phyloP scores from a whole-genome alignment of 176 grass and related monocot species.

The Oryza longistaminata region DNA sequence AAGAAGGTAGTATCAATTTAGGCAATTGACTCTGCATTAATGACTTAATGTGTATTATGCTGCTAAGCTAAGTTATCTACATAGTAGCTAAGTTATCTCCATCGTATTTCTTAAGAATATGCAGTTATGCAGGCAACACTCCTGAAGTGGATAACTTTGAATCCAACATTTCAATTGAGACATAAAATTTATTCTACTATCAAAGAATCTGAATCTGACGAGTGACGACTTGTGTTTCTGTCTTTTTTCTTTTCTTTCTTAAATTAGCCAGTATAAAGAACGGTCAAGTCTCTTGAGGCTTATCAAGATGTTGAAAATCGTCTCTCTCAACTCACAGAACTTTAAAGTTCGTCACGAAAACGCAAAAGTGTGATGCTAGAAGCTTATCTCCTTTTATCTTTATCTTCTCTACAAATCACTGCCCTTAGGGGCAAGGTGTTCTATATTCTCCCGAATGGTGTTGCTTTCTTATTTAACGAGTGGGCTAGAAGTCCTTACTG shows the following conservation, averaged over 20 bases:
- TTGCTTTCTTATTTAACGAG: neutral
- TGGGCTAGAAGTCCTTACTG: neutral
- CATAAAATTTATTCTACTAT: neutral
- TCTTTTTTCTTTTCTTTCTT: too few species aligned
- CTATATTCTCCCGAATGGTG: too few species aligned
- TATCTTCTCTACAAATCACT: neutral
- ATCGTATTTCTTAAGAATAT: neutral
- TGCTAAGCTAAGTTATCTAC: slow-evolving; percentile 10
- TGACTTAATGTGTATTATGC: slow-evolving; percentile 28
- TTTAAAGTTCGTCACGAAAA: neutral
- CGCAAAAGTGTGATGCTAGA: neutral
- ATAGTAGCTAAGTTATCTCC: neutral
- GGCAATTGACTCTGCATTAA: neutral
- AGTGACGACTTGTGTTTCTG: too few species aligned
- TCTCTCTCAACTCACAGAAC: neutral
- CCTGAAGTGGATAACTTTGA: neutral
- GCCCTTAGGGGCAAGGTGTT: neutral
- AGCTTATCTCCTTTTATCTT: neutral
- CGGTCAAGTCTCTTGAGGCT: neutral
- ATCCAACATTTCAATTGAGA: neutral
- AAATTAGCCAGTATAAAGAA: neutral
- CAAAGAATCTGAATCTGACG: too few species aligned
- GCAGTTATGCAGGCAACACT: neutral
- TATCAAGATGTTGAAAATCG: neutral
- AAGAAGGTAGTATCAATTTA: neutral